Evolutionary conservation across 192 early-diverging fungal genomes (phyloP).

Genomic region (Coemansia sp.): DNA sequence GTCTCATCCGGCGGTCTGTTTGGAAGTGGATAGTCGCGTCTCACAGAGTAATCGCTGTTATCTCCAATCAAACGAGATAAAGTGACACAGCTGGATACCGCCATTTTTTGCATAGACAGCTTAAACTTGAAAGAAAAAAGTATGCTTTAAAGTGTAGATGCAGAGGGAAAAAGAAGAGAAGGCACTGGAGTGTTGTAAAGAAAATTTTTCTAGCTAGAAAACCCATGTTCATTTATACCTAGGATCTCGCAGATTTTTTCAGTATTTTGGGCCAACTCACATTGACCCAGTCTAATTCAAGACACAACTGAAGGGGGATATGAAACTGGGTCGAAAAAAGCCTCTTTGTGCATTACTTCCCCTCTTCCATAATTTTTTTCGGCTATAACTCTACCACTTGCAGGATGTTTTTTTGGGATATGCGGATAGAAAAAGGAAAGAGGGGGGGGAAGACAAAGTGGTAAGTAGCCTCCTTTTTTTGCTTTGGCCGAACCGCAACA

Average conservation of each 20-base stretch:
- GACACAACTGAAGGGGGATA: neutral
- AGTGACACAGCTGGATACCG: too few relatives aligned
- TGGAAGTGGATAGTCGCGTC: constrained; percentile 36
- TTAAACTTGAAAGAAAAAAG: too few relatives aligned
- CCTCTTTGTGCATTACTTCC: too few relatives aligned
- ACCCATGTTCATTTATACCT: too few relatives aligned
- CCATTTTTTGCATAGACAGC: too few relatives aligned
- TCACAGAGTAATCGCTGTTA: neutral
- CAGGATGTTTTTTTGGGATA: neutral
- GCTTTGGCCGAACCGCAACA: neutral
- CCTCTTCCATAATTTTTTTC: neutral
- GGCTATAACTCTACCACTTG: constrained; percentile 8
- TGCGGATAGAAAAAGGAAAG: neutral
- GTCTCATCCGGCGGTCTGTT: constrained; percentile 34
- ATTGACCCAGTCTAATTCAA: neutral
- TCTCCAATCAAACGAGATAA: neutral
- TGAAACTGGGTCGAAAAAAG: neutral
- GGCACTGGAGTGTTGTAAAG: too few relatives aligned
- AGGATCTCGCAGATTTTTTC: too few relatives aligned
- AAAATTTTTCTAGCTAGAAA: too few relatives aligned
- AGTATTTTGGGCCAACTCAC: too few relatives aligned
- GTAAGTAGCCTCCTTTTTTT: neutral
- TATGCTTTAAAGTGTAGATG: too few relatives aligned
- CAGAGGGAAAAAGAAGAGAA: too few relatives aligned
- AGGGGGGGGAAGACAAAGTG: neutral